These are phyloP conservation scores for Plenodomus biglobosus DNA, from an alignment of 2,329 filamentous ascomycete species.

Conservation along the genomic window DNA sequence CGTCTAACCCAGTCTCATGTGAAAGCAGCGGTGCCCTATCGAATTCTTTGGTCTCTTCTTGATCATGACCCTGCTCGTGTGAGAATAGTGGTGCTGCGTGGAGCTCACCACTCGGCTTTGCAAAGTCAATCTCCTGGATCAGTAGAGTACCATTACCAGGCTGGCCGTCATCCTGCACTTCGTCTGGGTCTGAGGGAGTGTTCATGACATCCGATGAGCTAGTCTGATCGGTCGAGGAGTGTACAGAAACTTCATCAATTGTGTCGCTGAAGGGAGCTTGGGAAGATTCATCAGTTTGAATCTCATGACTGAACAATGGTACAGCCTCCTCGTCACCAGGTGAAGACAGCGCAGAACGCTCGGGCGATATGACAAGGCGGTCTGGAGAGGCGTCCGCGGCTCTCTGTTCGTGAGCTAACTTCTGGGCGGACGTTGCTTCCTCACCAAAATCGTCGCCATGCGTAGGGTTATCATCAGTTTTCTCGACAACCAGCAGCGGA, in stretches of 20 bases:
- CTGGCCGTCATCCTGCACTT: conserved; percentile 14
- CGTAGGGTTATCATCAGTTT: conserved; percentile 37
- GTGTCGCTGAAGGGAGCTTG: conserved; percentile 12
- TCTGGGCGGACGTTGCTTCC: conserved; percentile 37
- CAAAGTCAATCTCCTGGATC: conserved; percentile 12
- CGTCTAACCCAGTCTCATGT: conserved; percentile 21
- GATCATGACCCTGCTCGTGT: conserved; percentile 10
- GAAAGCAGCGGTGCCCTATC: conserved; percentile 21
- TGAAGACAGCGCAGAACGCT: conserved; percentile 12
- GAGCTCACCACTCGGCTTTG: conserved; percentile 7
- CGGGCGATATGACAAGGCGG: conserved; percentile 27
- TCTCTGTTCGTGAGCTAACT: conserved; percentile 36
- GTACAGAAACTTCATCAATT: conserved; percentile 22
- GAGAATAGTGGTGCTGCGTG: conserved; percentile 15
- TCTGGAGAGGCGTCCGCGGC: conserved; percentile 42
- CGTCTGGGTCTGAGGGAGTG: conserved; percentile 19
- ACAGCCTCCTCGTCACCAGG: conserved; percentile 24
- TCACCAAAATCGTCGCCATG: conserved; percentile 43
- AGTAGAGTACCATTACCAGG: conserved; percentile 13
- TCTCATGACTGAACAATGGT: conserved; percentile 41
- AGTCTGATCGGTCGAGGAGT: conserved; percentile 22
- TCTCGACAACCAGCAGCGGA: conserved; percentile 40
- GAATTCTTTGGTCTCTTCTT: conserved; percentile 4
- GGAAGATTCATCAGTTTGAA: conserved; percentile 9
- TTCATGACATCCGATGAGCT: conserved; percentile 19